Evolutionary conservation across 2,329 filamentous ascomycete genomes (phyloP), one percentile per base, ranked within the genome.

Genomic region (Dothideomycetes sp.): DNA sequence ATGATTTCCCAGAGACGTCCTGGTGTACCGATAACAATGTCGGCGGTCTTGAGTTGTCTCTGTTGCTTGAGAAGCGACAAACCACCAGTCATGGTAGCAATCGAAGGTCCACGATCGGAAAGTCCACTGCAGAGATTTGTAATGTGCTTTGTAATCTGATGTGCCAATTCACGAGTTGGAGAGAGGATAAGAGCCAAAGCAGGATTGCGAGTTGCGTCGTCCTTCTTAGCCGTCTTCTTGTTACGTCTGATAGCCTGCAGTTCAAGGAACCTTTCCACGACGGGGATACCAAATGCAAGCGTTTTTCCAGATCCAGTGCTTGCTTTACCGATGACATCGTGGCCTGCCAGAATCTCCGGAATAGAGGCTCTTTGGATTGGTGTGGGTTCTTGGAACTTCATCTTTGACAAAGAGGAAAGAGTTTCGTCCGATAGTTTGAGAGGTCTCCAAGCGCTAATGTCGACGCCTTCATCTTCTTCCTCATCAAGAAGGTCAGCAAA

Each of bases 281-380:
- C 91, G 0, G 91, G 91, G 47, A 98, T 87, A 1, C 82, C 86
- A 60, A 94, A 98, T 0, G 91, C 89, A 31, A 98, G 68, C 0
- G 91, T 98, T 64, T 98, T 98, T 52, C 91, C 91, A 11, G 91
- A 96, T 49, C 91, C 91, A 0, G 91, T 98, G 9, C 89, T 82
- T 2, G 91, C 91, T 64, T 98, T 98, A 29, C 91, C 91, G 48
- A 98, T 83, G 12, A 96, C 82, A 61, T 98, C 89, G 57, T 84
- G 83, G 0, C 89, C 89, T 5, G 77, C 75, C 15, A 89, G 59
- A 32, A 95, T 84, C 39, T 84, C 74, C 0, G 91, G 88, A 51
- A 98, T 94, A 1, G 84, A 71, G 23, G 77, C 71, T 15, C 70
- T 64, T 59, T 98, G 91, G 44, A 98, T 94, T 0, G 74, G 64